Base-by-base conservation (phyloP, 805 yeast species). In the Pichia pseudocactophila region DNA sequence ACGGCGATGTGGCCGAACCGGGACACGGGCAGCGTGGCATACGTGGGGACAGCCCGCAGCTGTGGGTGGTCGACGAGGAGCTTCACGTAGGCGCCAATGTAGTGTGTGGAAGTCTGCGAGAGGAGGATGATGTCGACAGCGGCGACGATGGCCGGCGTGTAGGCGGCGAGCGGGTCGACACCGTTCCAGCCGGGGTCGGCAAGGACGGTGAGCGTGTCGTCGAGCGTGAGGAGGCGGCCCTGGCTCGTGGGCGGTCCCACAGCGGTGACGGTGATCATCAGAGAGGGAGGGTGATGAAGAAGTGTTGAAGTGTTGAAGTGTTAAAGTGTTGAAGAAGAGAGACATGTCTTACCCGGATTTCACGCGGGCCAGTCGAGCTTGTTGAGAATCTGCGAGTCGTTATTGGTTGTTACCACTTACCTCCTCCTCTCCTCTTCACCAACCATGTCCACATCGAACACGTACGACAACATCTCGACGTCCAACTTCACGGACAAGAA, bases 1-100 rank as follows among this genome's bases (percentile, higher is more conserved):
- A 95, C 82, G 5, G 94, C 70, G 15, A 86, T 76, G 51, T 95
- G 71, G 0, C 97, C 97, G 54, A 92, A 65, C 54, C 86, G 89
- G 11, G 81, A 70, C 2, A 89, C 83, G 0, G 99, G 97, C n/a
- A 87, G 62, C 0, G 98, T 90, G 0, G 97, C 77, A 57, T 83
- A 92, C 0, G 82, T 82, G 2, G 88, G 87, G 19, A 89, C 74
- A 30, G 75, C 67, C 2, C 80, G 66, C 19, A 86, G 62, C 22
- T 76, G 71, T 22, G 80, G 76, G 48, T 75, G 78, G 46, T 71
- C 70, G 44, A 69, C 61, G 49, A 85, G 75, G 20, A 92, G 58
- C 33, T 78, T 64, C 0, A 82, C 78, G 57, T 74, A 87, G 0
- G 95, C 95, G 19, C 97, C 92, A 2, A 86, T 52, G 55, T 79